A percentile compares a stretch with the other conserved stretches of the same genome.
These are phyloP conservation scores for Saturnispora kantuleensis DNA, from an alignment of 805 yeast species.

Conservation along the genomic window DNA sequence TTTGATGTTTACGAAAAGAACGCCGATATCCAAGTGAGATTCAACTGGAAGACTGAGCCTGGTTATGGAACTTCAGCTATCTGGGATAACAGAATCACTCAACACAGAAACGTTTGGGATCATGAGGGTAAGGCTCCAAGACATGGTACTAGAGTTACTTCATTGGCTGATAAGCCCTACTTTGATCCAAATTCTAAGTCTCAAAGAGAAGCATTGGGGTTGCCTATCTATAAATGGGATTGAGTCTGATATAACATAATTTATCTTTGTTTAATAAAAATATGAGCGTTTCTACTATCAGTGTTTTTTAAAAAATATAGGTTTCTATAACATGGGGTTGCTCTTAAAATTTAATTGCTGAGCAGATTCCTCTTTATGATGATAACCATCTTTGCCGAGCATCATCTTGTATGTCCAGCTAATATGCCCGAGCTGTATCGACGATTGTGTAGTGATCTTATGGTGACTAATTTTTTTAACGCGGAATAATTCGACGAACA, in stretches of 20 bases:
- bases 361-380: too few species aligned
- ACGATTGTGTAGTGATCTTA: background rate
- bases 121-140: slow-evolving; percentile 32
- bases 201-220: slow-evolving; percentile 10
- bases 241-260: background rate
- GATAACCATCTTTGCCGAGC: too few species aligned
- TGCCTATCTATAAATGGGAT: slow-evolving; percentile 7
- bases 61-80: slow-evolving; percentile 37
- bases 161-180: slow-evolving; percentile 45
- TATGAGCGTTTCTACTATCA: background rate
- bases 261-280: background rate
- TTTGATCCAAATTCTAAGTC: slow-evolving; percentile 32
- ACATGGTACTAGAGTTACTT: slow-evolving; percentile 45
- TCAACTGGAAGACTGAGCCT: slow-evolving; percentile 32
- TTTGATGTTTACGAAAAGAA: slow-evolving; percentile 38
- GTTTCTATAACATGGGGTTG: too few species aligned
- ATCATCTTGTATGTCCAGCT: too few species aligned
- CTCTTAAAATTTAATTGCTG: too few species aligned
- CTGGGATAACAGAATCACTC: slow-evolving; percentile 41
- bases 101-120: slow-evolving; percentile 37
- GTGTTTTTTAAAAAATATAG: too few species aligned
- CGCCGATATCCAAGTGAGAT: slow-evolving; percentile 47
- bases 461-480: background rate
- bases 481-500: background rate
- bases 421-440: too few species aligned